Evolutionary conservation across 2,329 filamentous ascomycete genomes (phyloP), one percentile per base, ranked within the genome.

Genomic region (Botryotinia convoluta): DNA sequence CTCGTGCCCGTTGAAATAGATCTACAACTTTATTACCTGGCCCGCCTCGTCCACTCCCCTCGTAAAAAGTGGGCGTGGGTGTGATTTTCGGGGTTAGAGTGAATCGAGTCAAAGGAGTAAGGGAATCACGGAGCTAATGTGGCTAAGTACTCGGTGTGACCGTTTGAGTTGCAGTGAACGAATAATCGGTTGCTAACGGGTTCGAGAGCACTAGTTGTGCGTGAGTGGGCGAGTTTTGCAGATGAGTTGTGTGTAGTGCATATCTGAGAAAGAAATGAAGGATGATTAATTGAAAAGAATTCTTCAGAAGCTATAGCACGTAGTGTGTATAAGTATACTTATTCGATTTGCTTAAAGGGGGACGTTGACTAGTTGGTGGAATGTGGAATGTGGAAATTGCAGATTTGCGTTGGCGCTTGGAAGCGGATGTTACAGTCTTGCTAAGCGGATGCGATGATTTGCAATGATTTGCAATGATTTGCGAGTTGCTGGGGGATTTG

Each of bases 1-100:
- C 64, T 54, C 64, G 64, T 35, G 45, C 64, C 64, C 64, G 64
- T 68, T 68, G 35, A 67, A 37, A 5, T 29, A 68, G 64, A 68
- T 68, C 64, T 54, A 10, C 32, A 39, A 54, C 22, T 39, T 39
- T 54, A 48, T 29, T 65, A 12, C 20, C 35, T 54, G 37, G 42
- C 37, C 35, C 32, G 35, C 10, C 45, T 39, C n/a, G 51, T 29
- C 51, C 51, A 57, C 51, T 29, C 14, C 20, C 63, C 44, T 51
- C 45, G 63, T 68, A 45, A 45, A 54, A 22, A 29, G 64, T 54
- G 32, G 64, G 22, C n/a, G 18, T 26, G 12, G 42, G 7, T 16
- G 16, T 45, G 62, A n/a, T 61, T 26, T 61, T 39, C 0, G 35
- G 35, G 35, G 22, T 61, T 45, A 64, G 20, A 20, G n/a, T 8